A percentile compares a stretch with the other conserved stretches of the same genome.
These are phyloP conservation scores for Cercospora sp. DNA, from an alignment of 2,329 filamentous ascomycete genomes.

Conservation along the genomic window DNA sequence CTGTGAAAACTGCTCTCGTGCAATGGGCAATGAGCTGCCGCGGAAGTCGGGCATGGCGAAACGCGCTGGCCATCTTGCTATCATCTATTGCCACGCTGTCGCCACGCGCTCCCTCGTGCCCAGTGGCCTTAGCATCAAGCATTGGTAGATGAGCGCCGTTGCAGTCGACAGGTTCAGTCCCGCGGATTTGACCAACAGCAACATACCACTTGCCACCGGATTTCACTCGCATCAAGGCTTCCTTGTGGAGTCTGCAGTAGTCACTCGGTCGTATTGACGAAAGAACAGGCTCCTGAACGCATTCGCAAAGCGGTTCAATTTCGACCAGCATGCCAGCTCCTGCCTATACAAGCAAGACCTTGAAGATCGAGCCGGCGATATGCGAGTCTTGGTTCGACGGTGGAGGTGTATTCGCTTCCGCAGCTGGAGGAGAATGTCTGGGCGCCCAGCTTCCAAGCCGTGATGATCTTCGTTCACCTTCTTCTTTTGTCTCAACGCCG, in stretches of 20 bases:
- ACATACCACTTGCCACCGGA: background rate
- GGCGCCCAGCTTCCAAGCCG: constrained; percentile 14
- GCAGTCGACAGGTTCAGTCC: background rate
- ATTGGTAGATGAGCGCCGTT: background rate
- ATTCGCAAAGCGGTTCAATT: background rate
- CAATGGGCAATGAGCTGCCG: background rate
- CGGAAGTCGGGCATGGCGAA: background rate
- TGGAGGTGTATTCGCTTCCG: constrained; percentile 3
- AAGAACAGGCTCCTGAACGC: background rate
- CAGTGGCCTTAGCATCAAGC: background rate
- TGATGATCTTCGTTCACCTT: constrained; percentile 11
- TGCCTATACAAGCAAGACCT: constrained; percentile 13
- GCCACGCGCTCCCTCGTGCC: background rate
- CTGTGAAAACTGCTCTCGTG: background rate
- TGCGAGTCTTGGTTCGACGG: constrained; percentile 17
- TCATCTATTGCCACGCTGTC: background rate
- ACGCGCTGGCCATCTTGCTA: background rate
- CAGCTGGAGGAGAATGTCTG: constrained; percentile 3
- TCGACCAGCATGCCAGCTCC: constrained; percentile 6
- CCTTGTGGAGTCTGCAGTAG: background rate
- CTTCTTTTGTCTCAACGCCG: constrained; percentile 2
- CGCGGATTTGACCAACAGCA: background rate
- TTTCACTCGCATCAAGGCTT: background rate
- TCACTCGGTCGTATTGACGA: background rate
- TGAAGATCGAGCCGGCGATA: constrained; percentile 9